Percentiles rank a stretch among this genome's conserved stretches.
Evolutionary conservation across 768 basidiomycete genomes (phyloP).

Genomic region (Auriscalpium vulgare): DNA sequence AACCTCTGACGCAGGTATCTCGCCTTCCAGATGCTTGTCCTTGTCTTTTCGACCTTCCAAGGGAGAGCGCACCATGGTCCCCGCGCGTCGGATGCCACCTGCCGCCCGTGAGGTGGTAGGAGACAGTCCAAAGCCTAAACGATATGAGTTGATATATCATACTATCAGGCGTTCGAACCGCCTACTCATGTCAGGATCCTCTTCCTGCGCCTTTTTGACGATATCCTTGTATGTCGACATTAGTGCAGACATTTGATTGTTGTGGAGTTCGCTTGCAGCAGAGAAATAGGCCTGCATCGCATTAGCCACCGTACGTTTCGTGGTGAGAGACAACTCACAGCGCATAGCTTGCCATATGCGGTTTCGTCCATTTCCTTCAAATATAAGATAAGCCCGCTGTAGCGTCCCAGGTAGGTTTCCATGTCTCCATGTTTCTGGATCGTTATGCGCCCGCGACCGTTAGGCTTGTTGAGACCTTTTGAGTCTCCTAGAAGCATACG

Average conservation of each 20-base stretch:
- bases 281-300: slow-evolving; percentile 81
- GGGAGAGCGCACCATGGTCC: slow-evolving; percentile 77
- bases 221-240: slow-evolving; percentile 48
- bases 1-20: slow-evolving; percentile 68
- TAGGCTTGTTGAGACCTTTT: slow-evolving; percentile 42
- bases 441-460: slow-evolving; percentile 35
- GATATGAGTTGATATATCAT: not conserved
- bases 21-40: slow-evolving; percentile 48
- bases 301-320: not conserved
- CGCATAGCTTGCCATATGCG: slow-evolving; percentile 83
- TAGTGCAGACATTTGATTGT: slow-evolving; percentile 69
- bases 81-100: slow-evolving; percentile 68
- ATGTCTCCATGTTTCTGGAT: slow-evolving; percentile 62
- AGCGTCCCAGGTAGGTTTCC: slow-evolving; percentile 79
- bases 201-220: slow-evolving; percentile 71
- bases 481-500: slow-evolving; percentile 60
- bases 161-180: not conserved
- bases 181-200: slow-evolving; percentile 43
- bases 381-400: slow-evolving; percentile 85
- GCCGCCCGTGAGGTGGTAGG: slow-evolving; percentile 41
- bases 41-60: slow-evolving; percentile 51
- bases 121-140: slow-evolving; percentile 18
- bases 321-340: slow-evolving; percentile 41
- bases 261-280: slow-evolving; percentile 74
- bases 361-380: slow-evolving; percentile 94